These are phyloP conservation scores for Mycena sp. DNA, from an alignment of 1,284 basidiomycete genomes.

Conservation along the genomic window DNA sequence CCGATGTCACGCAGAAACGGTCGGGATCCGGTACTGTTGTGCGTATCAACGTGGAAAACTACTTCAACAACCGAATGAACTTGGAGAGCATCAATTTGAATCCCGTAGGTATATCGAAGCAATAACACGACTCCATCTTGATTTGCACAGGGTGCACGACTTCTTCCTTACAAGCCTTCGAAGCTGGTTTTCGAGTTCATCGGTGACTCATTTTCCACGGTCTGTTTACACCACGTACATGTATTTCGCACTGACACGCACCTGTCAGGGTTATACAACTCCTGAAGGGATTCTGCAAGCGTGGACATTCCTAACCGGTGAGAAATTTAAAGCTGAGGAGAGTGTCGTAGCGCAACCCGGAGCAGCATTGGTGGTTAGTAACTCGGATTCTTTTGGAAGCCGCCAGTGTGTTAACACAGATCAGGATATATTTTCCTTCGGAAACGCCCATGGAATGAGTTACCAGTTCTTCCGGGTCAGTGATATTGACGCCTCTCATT, in stretches of 20 bases:
- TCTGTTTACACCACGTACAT: conserved; percentile 30
- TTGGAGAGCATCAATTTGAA: conserved; percentile 49
- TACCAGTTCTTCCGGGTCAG: conserved; percentile 58
- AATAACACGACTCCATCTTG: neutral
- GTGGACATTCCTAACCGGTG: conserved; percentile 64
- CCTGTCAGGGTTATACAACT: conserved; percentile 60
- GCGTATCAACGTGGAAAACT: conserved; percentile 61
- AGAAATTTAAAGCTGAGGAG: conserved; percentile 62
- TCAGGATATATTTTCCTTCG: conserved; percentile 64
- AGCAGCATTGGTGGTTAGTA: conserved; percentile 53
- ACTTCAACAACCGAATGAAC: conserved; percentile 66
- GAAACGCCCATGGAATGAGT: conserved; percentile 62
- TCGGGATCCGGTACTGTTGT: conserved; percentile 41
- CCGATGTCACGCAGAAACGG: conserved; percentile 31
- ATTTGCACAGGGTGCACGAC: conserved; percentile 50
- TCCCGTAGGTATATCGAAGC: neutral
- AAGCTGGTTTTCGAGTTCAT: conserved; percentile 63
- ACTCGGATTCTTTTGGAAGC: neutral
- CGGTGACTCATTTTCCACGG: conserved; percentile 65
- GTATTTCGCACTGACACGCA: neutral
- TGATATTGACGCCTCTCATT: conserved; percentile 8
- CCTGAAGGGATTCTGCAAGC: conserved; percentile 62
- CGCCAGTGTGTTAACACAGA: neutral
- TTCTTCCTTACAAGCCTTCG: conserved; percentile 57
- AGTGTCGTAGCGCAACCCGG: conserved; percentile 62